These are phyloP conservation scores for Cyphellophora europaea DNA, from an alignment of 2,329 filamentous ascomycete species.

Conservation along the genomic window DNA sequence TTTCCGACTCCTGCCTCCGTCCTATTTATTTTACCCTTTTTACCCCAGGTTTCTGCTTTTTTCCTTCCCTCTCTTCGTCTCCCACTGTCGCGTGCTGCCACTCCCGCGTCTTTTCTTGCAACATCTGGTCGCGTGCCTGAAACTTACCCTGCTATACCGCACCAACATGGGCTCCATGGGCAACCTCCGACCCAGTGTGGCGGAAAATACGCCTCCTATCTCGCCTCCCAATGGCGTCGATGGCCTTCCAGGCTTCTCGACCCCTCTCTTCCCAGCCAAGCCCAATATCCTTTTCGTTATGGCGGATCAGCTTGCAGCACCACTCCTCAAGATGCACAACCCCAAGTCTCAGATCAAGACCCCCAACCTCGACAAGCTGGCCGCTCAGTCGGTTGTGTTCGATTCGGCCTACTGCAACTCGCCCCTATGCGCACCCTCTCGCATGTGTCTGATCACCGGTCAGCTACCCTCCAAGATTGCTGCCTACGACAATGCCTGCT, in stretches of 20 bases:
- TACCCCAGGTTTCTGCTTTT: no score
- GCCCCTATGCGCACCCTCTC: constrained; percentile 81
- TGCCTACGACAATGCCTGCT: constrained; percentile 83
- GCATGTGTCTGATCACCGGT: constrained; percentile 90
- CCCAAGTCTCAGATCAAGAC: constrained; percentile 82
- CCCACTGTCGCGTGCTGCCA: no score
- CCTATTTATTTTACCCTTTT: no score
- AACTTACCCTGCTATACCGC: no score
- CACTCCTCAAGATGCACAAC: constrained; percentile 87
- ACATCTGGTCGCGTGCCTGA: no score
- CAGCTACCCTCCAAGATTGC: constrained; percentile 86
- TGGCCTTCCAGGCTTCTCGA: constrained; percentile 16
- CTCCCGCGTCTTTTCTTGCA: no score
- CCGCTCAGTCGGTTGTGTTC: constrained; percentile 75
- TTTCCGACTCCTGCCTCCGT: no score
- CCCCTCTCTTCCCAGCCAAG: constrained; percentile 25
- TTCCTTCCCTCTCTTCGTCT: no score
- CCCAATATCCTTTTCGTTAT: constrained; percentile 89
- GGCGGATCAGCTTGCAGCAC: constrained; percentile 90
- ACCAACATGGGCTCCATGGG: constrained; percentile 15
- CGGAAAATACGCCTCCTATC: constrained; percentile 12
- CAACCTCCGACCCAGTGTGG: constrained; percentile 9
- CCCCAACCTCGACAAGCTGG: constrained; percentile 76
- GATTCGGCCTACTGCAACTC: constrained; percentile 92
- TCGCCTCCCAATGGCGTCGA: constrained; percentile 19